A percentile compares a stretch with the other conserved stretches of the same genome.
Conservation (phyloP, 1,284 basidiomycete genomes). For the Sporisorium scitamineum region DNA sequence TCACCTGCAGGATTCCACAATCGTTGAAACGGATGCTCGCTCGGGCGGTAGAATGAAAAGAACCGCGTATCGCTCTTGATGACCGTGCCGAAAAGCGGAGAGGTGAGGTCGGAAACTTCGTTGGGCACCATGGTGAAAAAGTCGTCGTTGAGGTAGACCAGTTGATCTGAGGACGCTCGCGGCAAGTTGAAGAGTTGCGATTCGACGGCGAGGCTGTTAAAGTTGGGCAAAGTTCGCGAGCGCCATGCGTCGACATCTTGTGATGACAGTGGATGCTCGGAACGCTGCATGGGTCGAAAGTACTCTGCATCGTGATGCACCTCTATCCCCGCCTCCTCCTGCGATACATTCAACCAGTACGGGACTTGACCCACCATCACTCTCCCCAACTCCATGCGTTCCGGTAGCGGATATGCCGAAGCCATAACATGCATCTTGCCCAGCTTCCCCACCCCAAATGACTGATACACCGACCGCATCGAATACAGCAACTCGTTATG, state of each 20-base stretch:
- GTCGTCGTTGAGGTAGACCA: slow-evolving; percentile 57
- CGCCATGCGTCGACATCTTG: slow-evolving; percentile 35
- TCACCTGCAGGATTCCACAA: slow-evolving; percentile 53
- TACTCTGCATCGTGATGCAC: slow-evolving; percentile 40
- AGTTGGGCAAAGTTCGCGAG: slow-evolving; percentile 40
- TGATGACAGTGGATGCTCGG: not conserved
- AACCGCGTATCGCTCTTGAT: slow-evolving; percentile 43
- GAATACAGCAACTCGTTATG: slow-evolving; percentile 53
- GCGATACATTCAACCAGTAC: slow-evolving; percentile 24
- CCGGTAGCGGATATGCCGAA: slow-evolving; percentile 39
- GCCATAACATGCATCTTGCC: slow-evolving; percentile 52
- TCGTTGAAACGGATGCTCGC: slow-evolving; percentile 47
- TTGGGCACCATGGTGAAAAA: slow-evolving; percentile 45
- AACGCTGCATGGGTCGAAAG: slow-evolving; percentile 33
- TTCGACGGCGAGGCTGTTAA: slow-evolving; percentile 59
- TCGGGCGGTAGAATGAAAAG: slow-evolving; percentile 39
- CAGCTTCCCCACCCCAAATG: slow-evolving; percentile 21
- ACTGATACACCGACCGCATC: slow-evolving; percentile 30
- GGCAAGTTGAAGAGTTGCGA: slow-evolving; percentile 44
- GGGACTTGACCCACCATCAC: slow-evolving; percentile 23
- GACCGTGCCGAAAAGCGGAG: slow-evolving; percentile 52
- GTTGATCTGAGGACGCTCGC: slow-evolving; percentile 26
- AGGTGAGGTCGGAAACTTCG: slow-evolving; percentile 34
- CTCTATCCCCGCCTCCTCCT: slow-evolving; percentile 4
- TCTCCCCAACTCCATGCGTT: not conserved